These are phyloP conservation scores for Talaromyces nanjingensis DNA, from an alignment of 495 filamentous ascomycete species.

Conservation along the genomic window DNA sequence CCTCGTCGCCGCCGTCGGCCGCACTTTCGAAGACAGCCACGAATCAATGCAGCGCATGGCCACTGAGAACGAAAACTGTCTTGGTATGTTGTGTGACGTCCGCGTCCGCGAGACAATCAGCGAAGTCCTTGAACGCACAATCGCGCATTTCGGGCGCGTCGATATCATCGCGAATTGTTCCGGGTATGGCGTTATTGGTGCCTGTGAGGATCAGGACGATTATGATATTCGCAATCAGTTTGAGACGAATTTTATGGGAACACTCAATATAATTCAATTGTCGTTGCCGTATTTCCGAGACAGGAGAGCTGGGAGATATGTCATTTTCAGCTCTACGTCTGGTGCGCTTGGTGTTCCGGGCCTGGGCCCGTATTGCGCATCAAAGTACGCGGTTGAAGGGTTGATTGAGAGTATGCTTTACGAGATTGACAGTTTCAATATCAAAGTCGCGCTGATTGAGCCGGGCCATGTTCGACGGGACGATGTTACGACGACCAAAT, in stretches of 20 bases:
- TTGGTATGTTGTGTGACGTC: conserved; percentile 84
- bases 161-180: conserved; percentile 91
- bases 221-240: conserved; percentile 94
- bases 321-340: conserved; percentile 88
- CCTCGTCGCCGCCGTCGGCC: conserved; percentile 81
- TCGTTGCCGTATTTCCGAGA: conserved; percentile 82
- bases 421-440: conserved; percentile 83
- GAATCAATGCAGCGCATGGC: conserved; percentile 57
- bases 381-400: conserved; percentile 93
- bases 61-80: conserved; percentile 51
- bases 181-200: conserved; percentile 88
- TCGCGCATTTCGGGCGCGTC: conserved; percentile 69
- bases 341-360: conserved; percentile 88
- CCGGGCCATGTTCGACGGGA: conserved; percentile 83
- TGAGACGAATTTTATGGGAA: conserved; percentile 94
- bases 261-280: conserved; percentile 88
- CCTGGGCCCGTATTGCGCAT: conserved; percentile 88
- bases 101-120: conserved; percentile 71
- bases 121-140: conserved; percentile 58
- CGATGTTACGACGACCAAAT: conserved; percentile 34
- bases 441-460: conserved; percentile 88
- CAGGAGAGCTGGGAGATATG: conserved; percentile 65
- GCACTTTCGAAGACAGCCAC: conserved; percentile 70
- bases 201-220: conserved; percentile 95
- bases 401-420: conserved; percentile 94